A percentile compares a stretch with the other conserved stretches of the same genome.
These are phyloP conservation scores for Backusella mclennaniae DNA, from an alignment of 192 early-diverging fungal genomes.

Conservation along the genomic window DNA sequence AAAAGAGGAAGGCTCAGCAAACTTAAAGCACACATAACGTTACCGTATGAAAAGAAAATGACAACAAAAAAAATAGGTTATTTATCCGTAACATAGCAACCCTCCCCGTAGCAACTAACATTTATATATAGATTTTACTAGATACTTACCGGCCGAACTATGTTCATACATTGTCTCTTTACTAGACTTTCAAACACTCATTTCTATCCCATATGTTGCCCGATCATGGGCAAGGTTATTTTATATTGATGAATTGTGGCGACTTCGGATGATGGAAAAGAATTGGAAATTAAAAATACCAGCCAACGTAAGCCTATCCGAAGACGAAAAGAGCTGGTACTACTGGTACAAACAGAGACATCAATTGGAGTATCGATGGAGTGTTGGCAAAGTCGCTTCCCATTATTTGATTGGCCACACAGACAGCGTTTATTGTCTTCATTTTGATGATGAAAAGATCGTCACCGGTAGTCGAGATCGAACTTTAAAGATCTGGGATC, in stretches of 20 bases:
- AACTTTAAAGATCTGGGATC: conserved; percentile 86
- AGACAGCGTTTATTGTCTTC: conserved; percentile 93
- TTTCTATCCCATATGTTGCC: conserved; percentile 8
- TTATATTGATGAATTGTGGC: conserved; percentile 11
- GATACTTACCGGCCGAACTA: conserved; percentile 10
- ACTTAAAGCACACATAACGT: neutral
- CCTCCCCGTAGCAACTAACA: too few species aligned
- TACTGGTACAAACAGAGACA: conserved; percentile 69
- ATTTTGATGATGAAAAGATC: conserved; percentile 78
- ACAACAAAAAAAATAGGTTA: neutral
- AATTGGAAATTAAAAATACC: conserved; percentile 17
- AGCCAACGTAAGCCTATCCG: neutral
- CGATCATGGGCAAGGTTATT: conserved; percentile 3
- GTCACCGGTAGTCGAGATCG: conserved; percentile 80
- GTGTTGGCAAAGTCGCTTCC: conserved; percentile 37
- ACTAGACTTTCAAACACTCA: conserved; percentile 1
- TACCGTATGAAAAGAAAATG: neutral
- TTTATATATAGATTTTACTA: conserved; percentile 12
- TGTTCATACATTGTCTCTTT: conserved; percentile 14
- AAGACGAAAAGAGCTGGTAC: conserved; percentile 52
- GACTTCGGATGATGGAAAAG: neutral
- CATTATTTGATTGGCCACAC: conserved; percentile 71
- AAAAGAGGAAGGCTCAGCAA: neutral
- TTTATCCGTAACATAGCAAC: neutral
- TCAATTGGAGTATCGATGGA: conserved; percentile 67